phyloP scores from a whole-genome alignment of 345 rosid species.

The Citrus maxima region DNA sequence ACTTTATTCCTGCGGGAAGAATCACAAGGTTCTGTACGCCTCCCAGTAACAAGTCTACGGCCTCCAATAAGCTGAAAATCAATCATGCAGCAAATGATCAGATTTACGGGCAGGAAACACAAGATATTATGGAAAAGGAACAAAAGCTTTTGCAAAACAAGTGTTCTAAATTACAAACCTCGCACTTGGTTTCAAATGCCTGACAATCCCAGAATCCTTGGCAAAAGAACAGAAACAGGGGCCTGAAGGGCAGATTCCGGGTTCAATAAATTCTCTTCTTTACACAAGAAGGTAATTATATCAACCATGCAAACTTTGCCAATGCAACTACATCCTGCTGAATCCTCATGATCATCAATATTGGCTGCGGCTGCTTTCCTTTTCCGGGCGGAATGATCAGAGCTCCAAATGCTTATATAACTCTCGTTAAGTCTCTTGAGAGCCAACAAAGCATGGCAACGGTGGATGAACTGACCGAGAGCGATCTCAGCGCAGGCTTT shows the following conservation, averaged over 20 bases:
- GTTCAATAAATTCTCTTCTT: conserved; percentile 41
- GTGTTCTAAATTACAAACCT: conserved; percentile 29
- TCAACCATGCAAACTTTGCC: conserved; percentile 72
- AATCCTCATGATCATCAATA: background rate
- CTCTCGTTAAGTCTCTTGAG: conserved; percentile 46
- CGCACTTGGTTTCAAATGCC: conserved; percentile 50
- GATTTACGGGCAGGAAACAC: background rate
- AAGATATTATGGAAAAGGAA: background rate
- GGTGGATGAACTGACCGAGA: conserved; percentile 44
- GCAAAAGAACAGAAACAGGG: conserved; percentile 34
- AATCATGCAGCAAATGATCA: background rate
- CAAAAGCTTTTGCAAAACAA: no score
- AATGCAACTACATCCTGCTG: conserved; percentile 37
- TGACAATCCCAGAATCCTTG: conserved; percentile 31
- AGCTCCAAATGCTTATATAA: conserved; percentile 57
- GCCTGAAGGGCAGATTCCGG: conserved; percentile 42
- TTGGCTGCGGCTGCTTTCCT: background rate
- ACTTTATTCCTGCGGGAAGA: conserved; percentile 35
- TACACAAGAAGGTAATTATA: conserved; percentile 49
- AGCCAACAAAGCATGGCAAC: conserved; percentile 49
- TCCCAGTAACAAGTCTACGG: conserved; percentile 46
- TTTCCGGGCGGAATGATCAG: conserved; percentile 22
- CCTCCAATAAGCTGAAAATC: conserved; percentile 51
- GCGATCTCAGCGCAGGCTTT: conserved; percentile 56
- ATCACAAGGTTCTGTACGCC: conserved; percentile 62